A percentile compares a stretch with the other conserved stretches of the same genome.
Conservation (phyloP, 1,139 yeast species). For the Yamadazyma atlantica region DNA sequence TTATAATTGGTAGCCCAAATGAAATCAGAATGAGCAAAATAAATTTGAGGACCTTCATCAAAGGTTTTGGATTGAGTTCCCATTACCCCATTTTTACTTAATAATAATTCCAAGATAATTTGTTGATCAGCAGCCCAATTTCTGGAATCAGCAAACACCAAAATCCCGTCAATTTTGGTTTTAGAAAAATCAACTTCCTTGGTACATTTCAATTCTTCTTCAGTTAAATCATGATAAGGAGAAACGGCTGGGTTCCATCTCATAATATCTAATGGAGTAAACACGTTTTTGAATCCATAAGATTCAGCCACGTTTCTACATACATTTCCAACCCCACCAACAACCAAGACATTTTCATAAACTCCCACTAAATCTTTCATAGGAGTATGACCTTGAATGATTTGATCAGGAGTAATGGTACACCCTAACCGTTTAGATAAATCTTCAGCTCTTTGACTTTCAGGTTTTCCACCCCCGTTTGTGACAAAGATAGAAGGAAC, state of each 20-base stretch:
- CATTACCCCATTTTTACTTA: conserved; percentile 77
- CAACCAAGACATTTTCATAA: conserved; percentile 72
- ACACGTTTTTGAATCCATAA: conserved; percentile 75
- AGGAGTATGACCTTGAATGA: conserved; percentile 88
- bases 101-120: conserved; percentile 71
- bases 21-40: conserved; percentile 85
- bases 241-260: conserved; percentile 85
- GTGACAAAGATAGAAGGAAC: conserved; percentile 88
- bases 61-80: conserved; percentile 69
- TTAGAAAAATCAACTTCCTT: conserved; percentile 66
- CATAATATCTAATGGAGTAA: conserved; percentile 75
- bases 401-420: conserved; percentile 68
- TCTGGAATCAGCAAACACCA: conserved; percentile 80
- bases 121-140: conserved; percentile 93
- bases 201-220: conserved; percentile 60
- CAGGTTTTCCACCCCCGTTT: conserved; percentile 87
- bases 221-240: conserved; percentile 74
- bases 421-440: conserved; percentile 59
- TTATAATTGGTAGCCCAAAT: conserved; percentile 88
- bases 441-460: conserved; percentile 66
- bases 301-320: conserved; percentile 76
- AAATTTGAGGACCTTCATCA: conserved; percentile 78
- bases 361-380: conserved; percentile 72
- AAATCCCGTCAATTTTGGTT: conserved; percentile 63
- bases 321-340: conserved; percentile 84